Evolutionary conservation across 306 rosid genomes (phyloP).

Genomic region (Trifolium fragiferum): DNA sequence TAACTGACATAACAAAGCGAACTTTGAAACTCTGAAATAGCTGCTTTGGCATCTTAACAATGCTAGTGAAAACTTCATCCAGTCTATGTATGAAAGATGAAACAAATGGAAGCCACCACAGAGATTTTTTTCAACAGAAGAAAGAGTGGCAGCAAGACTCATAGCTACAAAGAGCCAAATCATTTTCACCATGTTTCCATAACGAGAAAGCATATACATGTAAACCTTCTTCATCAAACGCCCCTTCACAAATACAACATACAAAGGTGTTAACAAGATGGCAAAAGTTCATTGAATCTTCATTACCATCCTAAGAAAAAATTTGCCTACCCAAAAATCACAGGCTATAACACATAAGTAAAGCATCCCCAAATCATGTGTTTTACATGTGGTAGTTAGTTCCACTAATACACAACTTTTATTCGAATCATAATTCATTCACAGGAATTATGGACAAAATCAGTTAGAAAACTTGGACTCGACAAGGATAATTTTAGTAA

Average conservation of each 20-base stretch:
- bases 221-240: conserved; percentile 68
- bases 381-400: conserved; percentile 13
- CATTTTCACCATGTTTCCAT: conserved; percentile 78
- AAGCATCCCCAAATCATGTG: conserved; percentile 10
- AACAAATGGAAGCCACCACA: conserved; percentile 60
- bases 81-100: conserved; percentile 74
- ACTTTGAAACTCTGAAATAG: conserved; percentile 71
- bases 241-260: conserved; percentile 59
- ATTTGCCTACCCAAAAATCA: conserved; percentile 1
- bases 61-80: conserved; percentile 59
- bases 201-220: conserved; percentile 80
- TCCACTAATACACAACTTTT: conserved; percentile 4
- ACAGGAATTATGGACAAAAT: not conserved
- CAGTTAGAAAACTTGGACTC: conserved; percentile 10
- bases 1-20: conserved; percentile 21
- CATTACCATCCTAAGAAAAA: conserved; percentile 31
- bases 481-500: not conserved
- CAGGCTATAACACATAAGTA: conserved; percentile 9
- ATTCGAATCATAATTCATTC: conserved; percentile 24
- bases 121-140: conserved; percentile 59
- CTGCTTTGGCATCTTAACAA: conserved; percentile 77
- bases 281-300: conserved; percentile 17
- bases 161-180: conserved; percentile 60
- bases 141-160: conserved; percentile 60
- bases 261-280: conserved; percentile 33